Conservation (phyloP, 2,329 filamentous ascomycete species). For the Ophiostoma sp. region DNA sequence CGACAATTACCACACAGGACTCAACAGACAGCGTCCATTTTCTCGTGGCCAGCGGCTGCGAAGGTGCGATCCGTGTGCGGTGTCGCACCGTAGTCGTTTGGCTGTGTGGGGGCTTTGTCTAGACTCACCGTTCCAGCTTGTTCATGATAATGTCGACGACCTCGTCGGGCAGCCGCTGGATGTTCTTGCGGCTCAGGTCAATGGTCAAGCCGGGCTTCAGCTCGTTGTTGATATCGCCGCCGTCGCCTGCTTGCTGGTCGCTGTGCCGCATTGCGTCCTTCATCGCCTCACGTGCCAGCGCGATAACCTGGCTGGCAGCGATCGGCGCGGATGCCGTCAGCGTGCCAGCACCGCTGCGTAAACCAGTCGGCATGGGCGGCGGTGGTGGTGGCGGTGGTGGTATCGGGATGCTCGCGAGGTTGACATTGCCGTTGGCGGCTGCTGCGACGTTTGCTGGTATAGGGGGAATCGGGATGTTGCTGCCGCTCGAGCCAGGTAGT, state of each 20-base stretch:
- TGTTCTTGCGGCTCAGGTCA: slow-evolving; percentile 73
- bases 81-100: not conserved
- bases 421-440: not conserved
- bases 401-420: slow-evolving; percentile 39
- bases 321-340: slow-evolving; percentile 54
- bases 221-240: slow-evolving; percentile 58
- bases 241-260: slow-evolving; percentile 61
- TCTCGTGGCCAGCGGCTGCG: not conserved
- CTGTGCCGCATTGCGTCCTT: slow-evolving; percentile 66
- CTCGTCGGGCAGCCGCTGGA: slow-evolving; percentile 69
- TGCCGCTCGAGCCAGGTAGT: slow-evolving; percentile 34
- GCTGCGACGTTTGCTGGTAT: slow-evolving; percentile 29
- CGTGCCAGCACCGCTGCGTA: slow-evolving; percentile 46
- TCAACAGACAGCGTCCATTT: not conserved
- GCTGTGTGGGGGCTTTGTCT: not conserved
- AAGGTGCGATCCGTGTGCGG: not conserved
- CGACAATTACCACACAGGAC: not conserved
- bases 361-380: slow-evolving; percentile 47
- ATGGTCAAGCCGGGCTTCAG: slow-evolving; percentile 73
- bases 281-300: slow-evolving; percentile 66
- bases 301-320: slow-evolving; percentile 64
- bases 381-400: slow-evolving; percentile 39
- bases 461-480: slow-evolving; percentile 30
- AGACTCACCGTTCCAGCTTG: slow-evolving; percentile 66
- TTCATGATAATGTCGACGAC: slow-evolving; percentile 73